Evolutionary conservation across 306 rosid genomes (phyloP), one percentile per base, ranked within the genome.

Genomic region (Citrullus colocynthis): DNA sequence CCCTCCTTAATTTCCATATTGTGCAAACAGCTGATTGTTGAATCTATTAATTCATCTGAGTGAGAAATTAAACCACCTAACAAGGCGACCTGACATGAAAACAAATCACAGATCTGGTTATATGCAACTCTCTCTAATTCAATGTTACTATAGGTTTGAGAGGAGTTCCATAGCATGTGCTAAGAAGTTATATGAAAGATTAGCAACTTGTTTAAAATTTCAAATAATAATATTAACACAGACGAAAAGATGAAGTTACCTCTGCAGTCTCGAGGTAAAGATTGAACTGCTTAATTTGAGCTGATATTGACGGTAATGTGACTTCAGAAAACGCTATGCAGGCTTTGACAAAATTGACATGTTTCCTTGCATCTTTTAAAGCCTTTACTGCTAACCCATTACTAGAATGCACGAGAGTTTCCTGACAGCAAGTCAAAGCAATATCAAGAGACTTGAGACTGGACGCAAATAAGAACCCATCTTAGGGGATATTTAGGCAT

Each of bases 251-350:
- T 78, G 51, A 70, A 42, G 36, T 41, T 85, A 89, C 98, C 97
- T 92, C 98, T 18, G 96, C 91, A 42, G 98, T 92, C 89, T 94
- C 98, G 21, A 94, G 86, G 82, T 88, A 88, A 77, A 94, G 93
- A 84, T 92, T 91, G 80, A 94, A 84, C 87, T 88, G 91, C 85
- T 85, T 86, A 56, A 52, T 86, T 62, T 42, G 90, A 80, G 84
- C 52, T 76, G 88, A 85, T 82, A 94, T 82, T 61, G 98, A 91
- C 67, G 97, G 98, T 82, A 92, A 82, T 65, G 97, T 94, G 84
- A 90, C 93, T 86, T 94, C 98, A 44, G 89, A 88, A 88, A 90
- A 94, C n/a, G 95, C 89, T 64, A 94, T 60, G 78, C 98, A 94
- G 52, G 98, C 86, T 82, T 89, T 94, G 80, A 94, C 76, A 80